A percentile compares a stretch with the other conserved stretches of the same genome.
Evolutionary conservation across 2,329 filamentous ascomycete genomes (phyloP).

Genomic region (Aspergillus hiratsukae): DNA sequence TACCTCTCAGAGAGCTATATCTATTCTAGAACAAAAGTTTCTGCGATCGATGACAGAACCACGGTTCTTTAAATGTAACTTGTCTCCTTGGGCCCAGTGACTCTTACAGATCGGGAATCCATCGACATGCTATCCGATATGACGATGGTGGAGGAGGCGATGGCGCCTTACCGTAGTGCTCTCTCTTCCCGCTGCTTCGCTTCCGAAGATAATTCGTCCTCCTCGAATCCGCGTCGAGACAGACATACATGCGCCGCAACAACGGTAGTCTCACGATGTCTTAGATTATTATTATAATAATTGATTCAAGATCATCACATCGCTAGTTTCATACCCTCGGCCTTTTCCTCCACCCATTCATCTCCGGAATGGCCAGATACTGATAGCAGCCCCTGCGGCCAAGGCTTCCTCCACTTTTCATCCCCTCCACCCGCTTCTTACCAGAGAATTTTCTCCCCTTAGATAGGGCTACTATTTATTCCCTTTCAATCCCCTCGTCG

Average conservation of each 20-base stretch:
- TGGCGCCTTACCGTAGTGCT: background rate
- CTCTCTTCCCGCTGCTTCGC: background rate
- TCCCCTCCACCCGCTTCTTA: slow-evolving; percentile 3
- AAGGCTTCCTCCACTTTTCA: background rate
- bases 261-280: too few species aligned
- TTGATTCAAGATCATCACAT: background rate
- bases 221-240: background rate
- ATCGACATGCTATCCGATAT: background rate
- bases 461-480: background rate
- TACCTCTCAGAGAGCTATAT: too few species aligned
- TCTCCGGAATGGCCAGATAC: background rate
- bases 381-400: background rate
- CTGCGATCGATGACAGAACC: too few species aligned
- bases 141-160: background rate
- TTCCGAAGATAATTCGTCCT: background rate
- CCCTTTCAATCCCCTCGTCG: slow-evolving; percentile 1
- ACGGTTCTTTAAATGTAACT: too few species aligned
- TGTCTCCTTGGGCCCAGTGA: too few species aligned
- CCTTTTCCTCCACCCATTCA: background rate
- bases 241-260: too few species aligned
- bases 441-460: background rate
- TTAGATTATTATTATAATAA: background rate
- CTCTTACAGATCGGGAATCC: background rate
- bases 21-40: background rate
- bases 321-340: background rate